Evolutionary conservation across 169 alveolate genomes (phyloP).

Genomic region (Theileria parva): DNA sequence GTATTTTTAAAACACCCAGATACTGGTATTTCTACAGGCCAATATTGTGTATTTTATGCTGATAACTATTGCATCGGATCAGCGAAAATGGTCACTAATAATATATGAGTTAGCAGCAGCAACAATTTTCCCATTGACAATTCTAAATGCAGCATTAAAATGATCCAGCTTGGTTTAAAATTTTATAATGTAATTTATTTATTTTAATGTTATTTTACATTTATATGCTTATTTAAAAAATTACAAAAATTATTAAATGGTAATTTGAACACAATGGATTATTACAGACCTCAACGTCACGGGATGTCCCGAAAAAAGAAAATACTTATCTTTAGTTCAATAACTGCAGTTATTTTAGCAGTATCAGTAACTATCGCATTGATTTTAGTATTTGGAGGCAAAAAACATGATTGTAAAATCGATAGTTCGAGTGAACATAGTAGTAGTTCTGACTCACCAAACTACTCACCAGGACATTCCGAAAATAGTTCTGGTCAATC

Average conservation of each 20-base stretch:
- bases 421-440: not conserved
- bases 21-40: constrained; percentile 79
- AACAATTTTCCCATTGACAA: not conserved
- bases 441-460: too few species aligned
- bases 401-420: not conserved
- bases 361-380: not conserved
- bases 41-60: constrained; percentile 69
- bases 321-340: not conserved
- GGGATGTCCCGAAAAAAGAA: not conserved
- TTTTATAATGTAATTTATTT: not conserved
- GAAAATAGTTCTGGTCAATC: too few species aligned
- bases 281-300: not conserved
- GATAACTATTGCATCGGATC: constrained; percentile 73
- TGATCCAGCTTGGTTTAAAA: not conserved
- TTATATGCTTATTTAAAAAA: not conserved
- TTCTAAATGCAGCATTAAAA: constrained; percentile 13
- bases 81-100: constrained; percentile 57
- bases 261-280: not conserved
- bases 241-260: not conserved
- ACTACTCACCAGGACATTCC: too few species aligned
- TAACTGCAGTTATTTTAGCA: not conserved
- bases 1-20: constrained; percentile 60
- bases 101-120: constrained; percentile 4
- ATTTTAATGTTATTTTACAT: not conserved
- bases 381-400: not conserved